Evolutionary conservation across 1,284 basidiomycete genomes (phyloP), one percentile per base, ranked within the genome.

Genomic region (Ustanciosporium gigantosporum): DNA sequence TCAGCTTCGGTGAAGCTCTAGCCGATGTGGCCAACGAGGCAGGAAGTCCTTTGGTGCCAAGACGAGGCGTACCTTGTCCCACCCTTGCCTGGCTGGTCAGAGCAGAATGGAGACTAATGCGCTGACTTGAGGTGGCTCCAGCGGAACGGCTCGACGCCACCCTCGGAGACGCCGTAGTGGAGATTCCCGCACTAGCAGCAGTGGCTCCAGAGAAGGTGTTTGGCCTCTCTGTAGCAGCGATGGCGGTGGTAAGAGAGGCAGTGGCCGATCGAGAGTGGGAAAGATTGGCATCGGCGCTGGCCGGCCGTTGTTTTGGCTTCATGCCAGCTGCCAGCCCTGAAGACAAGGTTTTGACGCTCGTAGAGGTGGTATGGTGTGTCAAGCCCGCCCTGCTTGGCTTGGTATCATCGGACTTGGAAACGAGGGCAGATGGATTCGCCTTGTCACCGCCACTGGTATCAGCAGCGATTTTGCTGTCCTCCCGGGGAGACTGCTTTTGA

Each of bases 261-360:
- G 6, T 23, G 31, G 2, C 31, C 15, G 15, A 19, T n/a, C 16
- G 37, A 25, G 53, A 39, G 34, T 45, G 36, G 17, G 19, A n/a
- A 4, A 41, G 36, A 8, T 43, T 35, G 25, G 52, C 43, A 5
- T 44, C 46, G 6, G 53, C 49, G 22, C 46, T 64, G 11, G 46
- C 46, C 2, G 50, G 60, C 24, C 61, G 53, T 32, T 53, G 55
- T 42, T 45, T 59, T n/a, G 50, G 61, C 44, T 55, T 58, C 53
- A 59, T 55, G 8, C 55, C 55, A 11, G 50, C 46, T 1, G 50
- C 55, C 11, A 55, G 50, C 3, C 61, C 44, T 11, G 31, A 5
- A 2, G 53, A 25, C 5, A 46, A 42, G n/a, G n/a, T n/a, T n/a
- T n/a, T n/a, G n/a, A n/a, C n/a, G n/a, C n/a, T n/a, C n/a, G n/a